Percentiles rank a stretch among this genome's conserved stretches.
These are phyloP conservation scores for Limnanthes douglasii DNA, from an alignment of 345 rosid genomes.

Conservation along the genomic window DNA sequence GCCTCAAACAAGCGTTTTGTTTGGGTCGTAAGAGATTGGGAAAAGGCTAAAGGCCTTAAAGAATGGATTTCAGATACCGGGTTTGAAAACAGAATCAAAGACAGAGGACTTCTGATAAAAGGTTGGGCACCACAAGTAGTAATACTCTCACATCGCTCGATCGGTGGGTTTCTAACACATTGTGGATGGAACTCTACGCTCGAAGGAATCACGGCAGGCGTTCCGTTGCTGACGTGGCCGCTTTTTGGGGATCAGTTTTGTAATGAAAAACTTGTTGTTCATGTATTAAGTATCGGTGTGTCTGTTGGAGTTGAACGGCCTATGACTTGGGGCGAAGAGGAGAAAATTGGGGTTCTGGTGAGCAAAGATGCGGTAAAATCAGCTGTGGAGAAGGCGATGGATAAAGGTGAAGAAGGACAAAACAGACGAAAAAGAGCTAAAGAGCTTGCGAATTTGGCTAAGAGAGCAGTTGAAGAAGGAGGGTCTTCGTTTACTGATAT, in stretches of 20 bases:
- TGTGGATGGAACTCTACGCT: conserved; percentile 27
- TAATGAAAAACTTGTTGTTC: conserved; percentile 20
- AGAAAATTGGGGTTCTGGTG: conserved; percentile 5
- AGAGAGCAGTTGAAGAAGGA: conserved; percentile 16
- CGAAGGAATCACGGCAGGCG: conserved; percentile 13
- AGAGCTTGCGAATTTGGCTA: conserved; percentile 15
- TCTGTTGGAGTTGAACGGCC: conserved; percentile 9
- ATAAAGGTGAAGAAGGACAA: conserved; percentile 12
- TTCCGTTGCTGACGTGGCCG: conserved; percentile 24
- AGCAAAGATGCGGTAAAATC: conserved; percentile 10
- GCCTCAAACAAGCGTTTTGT: conserved; percentile 16
- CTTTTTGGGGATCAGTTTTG: conserved; percentile 24
- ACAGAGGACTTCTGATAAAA: conserved; percentile 13
- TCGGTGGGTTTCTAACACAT: conserved; percentile 24
- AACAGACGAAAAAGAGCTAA: conserved; percentile 18
- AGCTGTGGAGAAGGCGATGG: conserved; percentile 17
- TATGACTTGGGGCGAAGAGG: conserved; percentile 3
- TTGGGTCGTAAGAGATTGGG: conserved; percentile 15
- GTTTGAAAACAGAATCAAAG: conserved; percentile 15
- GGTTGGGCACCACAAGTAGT: conserved; percentile 32
- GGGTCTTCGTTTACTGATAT: conserved; percentile 20
- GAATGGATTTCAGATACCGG: conserved; percentile 16
- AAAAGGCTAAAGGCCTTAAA: conserved; percentile 5
- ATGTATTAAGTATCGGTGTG: conserved; percentile 12
- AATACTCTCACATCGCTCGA: conserved; percentile 18